phyloP scores from a whole-genome alignment of 441 rosid genomes.

The Macaranga tanarius region DNA sequence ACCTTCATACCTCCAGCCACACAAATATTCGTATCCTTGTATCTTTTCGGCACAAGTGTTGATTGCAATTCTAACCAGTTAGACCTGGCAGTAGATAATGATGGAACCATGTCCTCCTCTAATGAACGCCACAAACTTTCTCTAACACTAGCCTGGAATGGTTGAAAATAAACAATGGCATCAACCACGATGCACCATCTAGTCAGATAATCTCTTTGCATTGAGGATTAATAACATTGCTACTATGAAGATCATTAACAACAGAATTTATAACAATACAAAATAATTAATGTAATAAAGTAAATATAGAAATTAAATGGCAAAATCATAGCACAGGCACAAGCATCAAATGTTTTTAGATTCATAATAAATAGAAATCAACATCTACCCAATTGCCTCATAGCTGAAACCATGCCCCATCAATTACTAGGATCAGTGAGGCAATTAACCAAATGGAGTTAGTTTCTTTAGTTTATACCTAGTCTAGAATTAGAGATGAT shows the following conservation, averaged over 20 bases:
- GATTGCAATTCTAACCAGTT: slow-evolving; percentile 98
- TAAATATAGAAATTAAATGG: background rate
- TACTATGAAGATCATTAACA: background rate
- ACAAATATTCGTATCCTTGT: slow-evolving; percentile 81
- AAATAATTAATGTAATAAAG: background rate
- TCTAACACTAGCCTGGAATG: slow-evolving; percentile 59
- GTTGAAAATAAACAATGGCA: slow-evolving; percentile 14
- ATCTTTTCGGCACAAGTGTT: slow-evolving; percentile 58
- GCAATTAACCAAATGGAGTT: background rate
- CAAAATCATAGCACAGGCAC: background rate
- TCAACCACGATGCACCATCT: slow-evolving; percentile 23
- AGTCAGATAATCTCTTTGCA: slow-evolving; percentile 14
- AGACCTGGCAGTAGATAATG: slow-evolving; percentile 63
- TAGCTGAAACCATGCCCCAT: background rate
- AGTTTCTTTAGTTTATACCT: too few relatives aligned
- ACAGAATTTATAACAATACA: slow-evolving; percentile 1
- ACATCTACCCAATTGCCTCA: background rate
- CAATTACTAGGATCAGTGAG: background rate
- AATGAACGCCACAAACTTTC: slow-evolving; percentile 84
- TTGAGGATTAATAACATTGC: slow-evolving; percentile 9
- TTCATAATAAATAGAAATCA: background rate
- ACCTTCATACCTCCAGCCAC: slow-evolving; percentile 97
- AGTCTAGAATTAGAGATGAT: background rate
- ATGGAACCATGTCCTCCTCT: slow-evolving; percentile 92
- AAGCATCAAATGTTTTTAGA: background rate